These are phyloP conservation scores for Epipyxis sp. DNA, from an alignment of 108 stramenopile species.

Conservation along the genomic window DNA sequence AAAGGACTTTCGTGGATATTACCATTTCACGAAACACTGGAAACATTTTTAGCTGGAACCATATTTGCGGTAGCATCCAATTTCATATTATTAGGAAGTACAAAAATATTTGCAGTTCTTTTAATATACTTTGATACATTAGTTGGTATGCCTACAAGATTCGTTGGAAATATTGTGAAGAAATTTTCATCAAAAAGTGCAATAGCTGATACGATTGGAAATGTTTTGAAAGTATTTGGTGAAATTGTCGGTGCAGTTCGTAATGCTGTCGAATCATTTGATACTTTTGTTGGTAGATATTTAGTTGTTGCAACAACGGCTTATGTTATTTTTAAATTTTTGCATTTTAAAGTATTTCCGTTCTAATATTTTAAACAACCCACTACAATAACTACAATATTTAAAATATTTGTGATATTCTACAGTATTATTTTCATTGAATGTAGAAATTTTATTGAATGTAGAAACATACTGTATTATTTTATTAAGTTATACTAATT, in stretches of 20 bases:
- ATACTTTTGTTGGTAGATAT: slow-evolving; percentile 80
- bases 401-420: no score
- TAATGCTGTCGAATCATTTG: slow-evolving; percentile 68
- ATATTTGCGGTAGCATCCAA: slow-evolving; percentile 82
- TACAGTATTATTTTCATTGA: no score
- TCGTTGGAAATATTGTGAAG: slow-evolving; percentile 69
- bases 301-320: slow-evolving; percentile 72
- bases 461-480: no score
- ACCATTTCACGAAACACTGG: slow-evolving; percentile 78
- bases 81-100: slow-evolving; percentile 83
- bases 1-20: slow-evolving; percentile 81
- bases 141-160: slow-evolving; percentile 63
- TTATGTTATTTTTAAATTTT: slow-evolving; percentile 77
- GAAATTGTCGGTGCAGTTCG: slow-evolving; percentile 58
- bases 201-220: slow-evolving; percentile 53
- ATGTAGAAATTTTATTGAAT: no score
- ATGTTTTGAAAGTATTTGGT: slow-evolving; percentile 65
- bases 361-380: no score
- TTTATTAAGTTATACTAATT: no score
- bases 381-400: no score
- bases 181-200: slow-evolving; percentile 31
- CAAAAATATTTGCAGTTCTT: slow-evolving; percentile 78
- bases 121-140: slow-evolving; percentile 76
- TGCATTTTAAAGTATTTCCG: slow-evolving; percentile 72
- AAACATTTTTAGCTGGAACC: slow-evolving; percentile 79